A percentile compares a stretch with the other conserved stretches of the same genome.
Conservation (phyloP, 805 yeast species). For the Huiozyma naganishii region DNA sequence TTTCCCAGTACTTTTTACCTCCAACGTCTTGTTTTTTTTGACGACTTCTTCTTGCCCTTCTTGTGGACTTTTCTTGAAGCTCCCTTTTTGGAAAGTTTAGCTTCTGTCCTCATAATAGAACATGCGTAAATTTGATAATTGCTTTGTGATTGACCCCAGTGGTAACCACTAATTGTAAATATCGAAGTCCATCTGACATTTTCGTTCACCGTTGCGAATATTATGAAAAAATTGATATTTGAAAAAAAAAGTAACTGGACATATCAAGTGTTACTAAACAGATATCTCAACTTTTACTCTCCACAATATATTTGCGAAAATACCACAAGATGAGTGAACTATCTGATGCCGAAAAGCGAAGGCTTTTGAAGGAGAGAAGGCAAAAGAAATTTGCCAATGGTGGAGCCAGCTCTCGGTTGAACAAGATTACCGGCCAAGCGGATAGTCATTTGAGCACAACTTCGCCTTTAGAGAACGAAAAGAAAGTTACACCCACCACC, state of each 20-base stretch:
- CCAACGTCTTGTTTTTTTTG: not conserved
- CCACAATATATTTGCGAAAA: not conserved
- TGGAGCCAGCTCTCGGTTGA: slow-evolving; percentile 43
- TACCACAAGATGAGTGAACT: slow-evolving; percentile 31
- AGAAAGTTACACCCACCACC: not conserved
- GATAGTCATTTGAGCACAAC: slow-evolving; percentile 29
- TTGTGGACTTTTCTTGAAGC: not conserved
- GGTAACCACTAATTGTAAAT: too few species aligned
- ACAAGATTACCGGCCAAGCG: slow-evolving; percentile 35
- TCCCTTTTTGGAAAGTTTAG: not conserved
- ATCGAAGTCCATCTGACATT: too few species aligned
- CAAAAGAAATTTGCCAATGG: slow-evolving; percentile 52
- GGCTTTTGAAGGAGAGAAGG: slow-evolving; percentile 50
- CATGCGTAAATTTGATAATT: too few species aligned
- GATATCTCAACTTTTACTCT: too few species aligned
- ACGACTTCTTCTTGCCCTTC: not conserved
- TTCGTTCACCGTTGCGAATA: too few species aligned
- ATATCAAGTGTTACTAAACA: too few species aligned
- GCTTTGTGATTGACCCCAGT: too few species aligned
- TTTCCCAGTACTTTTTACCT: not conserved
- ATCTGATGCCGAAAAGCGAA: slow-evolving; percentile 48
- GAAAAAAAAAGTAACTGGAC: too few species aligned
- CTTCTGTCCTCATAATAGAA: too few species aligned
- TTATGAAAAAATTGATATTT: too few species aligned
- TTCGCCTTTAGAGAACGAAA: slow-evolving; percentile 23